These are phyloP conservation scores for Phytophthora palmivora DNA, from an alignment of 352 stramenopile genomes.

Conservation along the genomic window DNA sequence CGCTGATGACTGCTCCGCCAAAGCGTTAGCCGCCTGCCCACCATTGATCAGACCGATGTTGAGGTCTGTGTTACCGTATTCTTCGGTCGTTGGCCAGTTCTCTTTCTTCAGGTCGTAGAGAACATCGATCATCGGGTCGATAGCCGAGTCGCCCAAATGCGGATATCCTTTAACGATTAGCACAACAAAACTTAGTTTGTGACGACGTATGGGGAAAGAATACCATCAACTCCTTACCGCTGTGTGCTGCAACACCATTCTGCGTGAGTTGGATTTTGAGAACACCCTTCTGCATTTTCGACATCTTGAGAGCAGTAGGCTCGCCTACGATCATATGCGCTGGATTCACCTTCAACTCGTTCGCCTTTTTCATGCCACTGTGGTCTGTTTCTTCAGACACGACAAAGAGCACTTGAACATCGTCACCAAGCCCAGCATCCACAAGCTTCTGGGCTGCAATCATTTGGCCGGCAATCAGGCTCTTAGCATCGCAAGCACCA, in stretches of 20 bases:
- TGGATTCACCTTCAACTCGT: constrained; percentile 77
- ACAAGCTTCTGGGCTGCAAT: constrained; percentile 75
- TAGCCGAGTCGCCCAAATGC: constrained; percentile 82
- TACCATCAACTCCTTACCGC: constrained; percentile 41
- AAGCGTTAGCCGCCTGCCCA: constrained; percentile 81
- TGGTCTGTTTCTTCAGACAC: constrained; percentile 91
- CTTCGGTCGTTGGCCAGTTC: constrained; percentile 77
- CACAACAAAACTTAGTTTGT: constrained; percentile 8
- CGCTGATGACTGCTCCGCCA: constrained; percentile 84
- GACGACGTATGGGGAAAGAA: not conserved
- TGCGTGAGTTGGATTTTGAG: constrained; percentile 83
- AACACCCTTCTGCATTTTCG: constrained; percentile 88
- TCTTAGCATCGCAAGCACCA: constrained; percentile 87
- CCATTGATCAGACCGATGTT: constrained; percentile 88
- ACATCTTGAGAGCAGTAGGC: constrained; percentile 82
- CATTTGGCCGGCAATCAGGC: constrained; percentile 84
- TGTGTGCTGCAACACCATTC: constrained; percentile 82
- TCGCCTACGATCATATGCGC: constrained; percentile 84
- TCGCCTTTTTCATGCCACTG: constrained; percentile 90
- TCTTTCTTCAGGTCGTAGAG: constrained; percentile 85
- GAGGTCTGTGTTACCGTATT: constrained; percentile 83
- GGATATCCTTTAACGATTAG: constrained; percentile 61
- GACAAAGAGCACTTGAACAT: constrained; percentile 84
- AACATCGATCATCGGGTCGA: constrained; percentile 87
- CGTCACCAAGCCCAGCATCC: constrained; percentile 58